A percentile compares a stretch with the other conserved stretches of the same genome.
Evolutionary conservation across 192 early-diverging fungal species (phyloP).

Genomic region (Podila verticillata): DNA sequence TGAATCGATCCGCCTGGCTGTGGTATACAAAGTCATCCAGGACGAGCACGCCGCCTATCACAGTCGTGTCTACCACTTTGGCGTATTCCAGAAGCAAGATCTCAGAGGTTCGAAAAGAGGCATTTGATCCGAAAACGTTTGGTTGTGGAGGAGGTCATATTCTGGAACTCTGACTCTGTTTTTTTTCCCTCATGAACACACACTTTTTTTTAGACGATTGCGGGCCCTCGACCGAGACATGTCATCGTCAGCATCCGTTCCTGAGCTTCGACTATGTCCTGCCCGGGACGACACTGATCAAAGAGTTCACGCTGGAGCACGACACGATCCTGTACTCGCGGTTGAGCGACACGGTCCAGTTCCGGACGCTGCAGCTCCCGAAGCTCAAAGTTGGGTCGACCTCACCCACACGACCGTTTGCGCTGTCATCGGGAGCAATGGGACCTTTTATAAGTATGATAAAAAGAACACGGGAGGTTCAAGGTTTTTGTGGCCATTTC

Average conservation of each 20-base stretch:
- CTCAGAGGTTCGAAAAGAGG: slow-evolving; percentile 14
- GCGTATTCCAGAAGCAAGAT: slow-evolving; percentile 11
- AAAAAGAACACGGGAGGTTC: background rate
- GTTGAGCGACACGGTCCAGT: slow-evolving; percentile 14
- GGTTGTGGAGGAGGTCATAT: too few species aligned
- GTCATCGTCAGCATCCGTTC: slow-evolving; percentile 28
- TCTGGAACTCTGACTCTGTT: too few species aligned
- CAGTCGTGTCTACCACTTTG: slow-evolving; percentile 41
- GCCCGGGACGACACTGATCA: slow-evolving; percentile 36
- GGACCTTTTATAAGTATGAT: slow-evolving; percentile 15
- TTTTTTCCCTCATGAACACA: background rate
- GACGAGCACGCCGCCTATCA: slow-evolving; percentile 33
- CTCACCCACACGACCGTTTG: slow-evolving; percentile 16
- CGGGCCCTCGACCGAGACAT: slow-evolving; percentile 17
- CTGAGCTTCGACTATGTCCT: slow-evolving; percentile 39
- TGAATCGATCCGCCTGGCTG: slow-evolving; percentile 23
- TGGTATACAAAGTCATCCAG: slow-evolving; percentile 31
- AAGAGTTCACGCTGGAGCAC: slow-evolving; percentile 46
- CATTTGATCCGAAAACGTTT: too few species aligned
- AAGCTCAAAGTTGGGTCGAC: slow-evolving; percentile 14
- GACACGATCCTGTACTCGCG: slow-evolving; percentile 39
- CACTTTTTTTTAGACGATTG: slow-evolving; percentile 15
- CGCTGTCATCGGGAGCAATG: slow-evolving; percentile 5
- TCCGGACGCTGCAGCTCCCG: slow-evolving; percentile 28
- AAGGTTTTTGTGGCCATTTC: too few species aligned